phyloP scores from a whole-genome alignment of 2,329 filamentous ascomycete genomes.

The Microsporum ferrugineum region DNA sequence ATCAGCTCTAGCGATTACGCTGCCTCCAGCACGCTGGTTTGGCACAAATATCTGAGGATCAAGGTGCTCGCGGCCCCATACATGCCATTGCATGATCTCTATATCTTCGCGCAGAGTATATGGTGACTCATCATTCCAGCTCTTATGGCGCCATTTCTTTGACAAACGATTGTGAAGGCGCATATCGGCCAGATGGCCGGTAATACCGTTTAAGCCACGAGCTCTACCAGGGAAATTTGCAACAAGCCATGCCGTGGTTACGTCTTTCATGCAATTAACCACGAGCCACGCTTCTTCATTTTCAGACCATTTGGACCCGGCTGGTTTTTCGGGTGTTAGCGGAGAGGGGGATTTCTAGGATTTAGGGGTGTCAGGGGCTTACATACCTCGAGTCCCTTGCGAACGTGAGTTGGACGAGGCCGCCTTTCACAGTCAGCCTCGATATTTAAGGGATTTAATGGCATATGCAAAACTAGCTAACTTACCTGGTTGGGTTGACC shows the following conservation, averaged over 20 bases:
- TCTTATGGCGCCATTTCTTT: conserved; percentile 11
- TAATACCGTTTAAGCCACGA: conserved; percentile 3
- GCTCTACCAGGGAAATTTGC: conserved; percentile 12
- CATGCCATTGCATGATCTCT: conserved; percentile 15
- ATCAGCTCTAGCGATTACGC: conserved; percentile 9
- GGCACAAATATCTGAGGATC: conserved; percentile 12
- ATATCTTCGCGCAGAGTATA: conserved; percentile 15
- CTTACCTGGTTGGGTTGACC: too few species aligned
- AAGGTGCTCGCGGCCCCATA: conserved; percentile 10
- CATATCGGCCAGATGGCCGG: conserved; percentile 12
- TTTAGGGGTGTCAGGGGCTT: not conserved
- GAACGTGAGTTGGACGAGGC: too few species aligned
- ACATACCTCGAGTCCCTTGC: not conserved
- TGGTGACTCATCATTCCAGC: not conserved
- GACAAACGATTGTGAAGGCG: conserved; percentile 8
- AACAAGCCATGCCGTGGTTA: conserved; percentile 9
- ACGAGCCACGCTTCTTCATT: conserved; percentile 14
- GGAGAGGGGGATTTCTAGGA: not conserved
- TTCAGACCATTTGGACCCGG: conserved; percentile 9
- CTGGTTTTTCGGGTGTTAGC: not conserved
- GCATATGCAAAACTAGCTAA: too few species aligned
- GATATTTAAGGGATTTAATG: too few species aligned
- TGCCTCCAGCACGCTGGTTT: conserved; percentile 12
- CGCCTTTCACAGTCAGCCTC: too few species aligned
- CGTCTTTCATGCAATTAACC: conserved; percentile 10